A percentile compares a stretch with the other conserved stretches of the same genome.
Conservation (phyloP, 140 eudicot genomes). For the Stevia rebaudiana region DNA sequence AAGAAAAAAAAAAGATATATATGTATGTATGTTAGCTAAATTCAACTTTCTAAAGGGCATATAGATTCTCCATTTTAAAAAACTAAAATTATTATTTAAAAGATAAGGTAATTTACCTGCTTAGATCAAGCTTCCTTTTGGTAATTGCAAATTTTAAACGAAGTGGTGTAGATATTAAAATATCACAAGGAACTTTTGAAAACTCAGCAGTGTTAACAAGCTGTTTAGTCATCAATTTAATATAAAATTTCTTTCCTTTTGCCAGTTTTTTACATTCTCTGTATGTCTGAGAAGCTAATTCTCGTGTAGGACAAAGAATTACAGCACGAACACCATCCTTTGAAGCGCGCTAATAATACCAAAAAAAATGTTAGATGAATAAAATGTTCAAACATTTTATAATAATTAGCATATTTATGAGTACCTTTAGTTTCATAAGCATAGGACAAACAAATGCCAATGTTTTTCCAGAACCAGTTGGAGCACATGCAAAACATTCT, state of each 20-base stretch:
- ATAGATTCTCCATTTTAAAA: not conserved
- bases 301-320: slow-evolving; percentile 87
- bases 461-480: slow-evolving; percentile 97
- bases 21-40: not conserved
- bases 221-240: slow-evolving; percentile 86
- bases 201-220: slow-evolving; percentile 71
- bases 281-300: slow-evolving; percentile 87
- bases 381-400: not conserved
- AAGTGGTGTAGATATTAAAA: slow-evolving; percentile 83
- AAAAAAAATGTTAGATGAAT: slow-evolving; percentile 13
- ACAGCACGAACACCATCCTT: slow-evolving; percentile 81
- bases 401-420: not conserved
- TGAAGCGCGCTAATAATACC: slow-evolving; percentile 54
- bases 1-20: slow-evolving; percentile 17
- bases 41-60: not conserved
- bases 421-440: slow-evolving; percentile 90
- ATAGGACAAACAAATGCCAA: slow-evolving; percentile 84
- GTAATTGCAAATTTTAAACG: slow-evolving; percentile 60
- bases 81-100: not conserved
- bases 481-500: slow-evolving; percentile 97
- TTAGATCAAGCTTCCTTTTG: slow-evolving; percentile 79
- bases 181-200: slow-evolving; percentile 70
- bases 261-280: slow-evolving; percentile 89
- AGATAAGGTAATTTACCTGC: slow-evolving; percentile 46
- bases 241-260: slow-evolving; percentile 71